A percentile compares a stretch with the other conserved stretches of the same genome.
phyloP scores from a whole-genome alignment of 2,329 filamentous ascomycete genomes.

The Neofusicoccum sp. region DNA sequence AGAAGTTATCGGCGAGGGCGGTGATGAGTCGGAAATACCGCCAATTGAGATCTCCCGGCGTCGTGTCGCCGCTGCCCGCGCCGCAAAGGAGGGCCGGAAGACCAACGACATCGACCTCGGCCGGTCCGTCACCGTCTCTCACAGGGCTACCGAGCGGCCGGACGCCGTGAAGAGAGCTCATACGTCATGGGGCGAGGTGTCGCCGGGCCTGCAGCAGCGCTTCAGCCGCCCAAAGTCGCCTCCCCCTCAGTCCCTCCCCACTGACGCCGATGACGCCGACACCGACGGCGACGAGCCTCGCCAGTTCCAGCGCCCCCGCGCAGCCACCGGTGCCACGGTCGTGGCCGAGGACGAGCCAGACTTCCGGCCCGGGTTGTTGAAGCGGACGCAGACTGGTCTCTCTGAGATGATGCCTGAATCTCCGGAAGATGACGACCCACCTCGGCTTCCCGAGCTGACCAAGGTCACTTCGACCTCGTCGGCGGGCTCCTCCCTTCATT shows the following conservation, averaged over 20 bases:
- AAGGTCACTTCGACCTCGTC: slow-evolving; percentile 20
- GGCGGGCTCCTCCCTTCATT: slow-evolving; percentile 32
- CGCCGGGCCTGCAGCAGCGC: slow-evolving; percentile 36
- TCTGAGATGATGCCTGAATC: slow-evolving; percentile 28
- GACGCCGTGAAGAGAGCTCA: slow-evolving; percentile 32
- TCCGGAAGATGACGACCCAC: slow-evolving; percentile 46
- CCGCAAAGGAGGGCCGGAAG: slow-evolving; percentile 16
- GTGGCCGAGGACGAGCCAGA: slow-evolving; percentile 33
- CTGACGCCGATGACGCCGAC: neutral
- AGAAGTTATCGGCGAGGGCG: slow-evolving; percentile 86
- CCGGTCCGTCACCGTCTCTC: slow-evolving; percentile 16
- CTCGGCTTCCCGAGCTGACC: slow-evolving; percentile 36
- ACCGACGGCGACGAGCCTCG: slow-evolving; percentile 1
- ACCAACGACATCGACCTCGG: slow-evolving; percentile 20
- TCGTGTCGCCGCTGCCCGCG: slow-evolving; percentile 9
- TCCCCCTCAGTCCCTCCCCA: slow-evolving; percentile 13
- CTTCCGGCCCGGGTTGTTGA: slow-evolving; percentile 50
- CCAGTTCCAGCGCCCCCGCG: slow-evolving; percentile 28
- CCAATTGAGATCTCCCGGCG: slow-evolving; percentile 67
- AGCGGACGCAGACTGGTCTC: slow-evolving; percentile 61
- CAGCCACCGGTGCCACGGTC: slow-evolving; percentile 30
- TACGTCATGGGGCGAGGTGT: slow-evolving; percentile 39
- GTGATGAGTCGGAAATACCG: slow-evolving; percentile 78
- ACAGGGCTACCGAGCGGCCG: slow-evolving; percentile 6
- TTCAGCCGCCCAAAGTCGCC: slow-evolving; percentile 20